phyloP scores from a whole-genome alignment of 208 protist species.

The Naegleria gruberi region DNA sequence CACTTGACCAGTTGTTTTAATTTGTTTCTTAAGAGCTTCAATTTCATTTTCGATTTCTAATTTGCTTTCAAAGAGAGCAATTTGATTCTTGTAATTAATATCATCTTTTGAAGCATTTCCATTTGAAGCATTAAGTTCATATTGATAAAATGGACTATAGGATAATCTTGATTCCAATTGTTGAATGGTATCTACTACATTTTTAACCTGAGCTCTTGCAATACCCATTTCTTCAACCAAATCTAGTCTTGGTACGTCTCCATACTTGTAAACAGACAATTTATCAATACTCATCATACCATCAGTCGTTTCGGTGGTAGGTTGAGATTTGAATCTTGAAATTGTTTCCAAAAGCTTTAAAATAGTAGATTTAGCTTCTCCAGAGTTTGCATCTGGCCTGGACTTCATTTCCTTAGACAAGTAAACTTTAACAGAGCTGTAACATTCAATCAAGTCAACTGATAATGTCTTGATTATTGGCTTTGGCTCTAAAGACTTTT shows the following conservation, averaged over 20 bases:
- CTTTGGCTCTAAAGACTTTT: not conserved
- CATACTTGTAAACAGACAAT: constrained; percentile 45
- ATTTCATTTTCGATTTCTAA: not conserved
- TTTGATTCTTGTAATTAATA: not conserved
- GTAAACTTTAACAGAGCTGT: constrained; percentile 43
- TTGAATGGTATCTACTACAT: constrained; percentile 40
- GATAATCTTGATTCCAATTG: not conserved
- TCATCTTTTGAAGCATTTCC: too few species aligned
- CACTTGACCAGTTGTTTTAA: constrained; percentile 35
- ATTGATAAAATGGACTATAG: not conserved
- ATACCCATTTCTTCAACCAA: constrained; percentile 93
- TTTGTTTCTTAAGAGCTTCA: constrained; percentile 32
- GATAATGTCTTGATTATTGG: not conserved
- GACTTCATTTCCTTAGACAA: constrained; percentile 46
- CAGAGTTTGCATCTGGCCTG: constrained; percentile 61
- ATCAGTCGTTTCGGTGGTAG: constrained; percentile 22
- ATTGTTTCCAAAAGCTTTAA: constrained; percentile 66
- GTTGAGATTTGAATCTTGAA: constrained; percentile 54
- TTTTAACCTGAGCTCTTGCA: constrained; percentile 60
- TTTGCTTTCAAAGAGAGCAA: not conserved
- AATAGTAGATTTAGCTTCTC: constrained; percentile 58
- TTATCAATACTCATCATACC: constrained; percentile 34
- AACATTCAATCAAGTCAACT: constrained; percentile 28
- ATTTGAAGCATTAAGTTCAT: not conserved
- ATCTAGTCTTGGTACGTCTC: constrained; percentile 80